Evolutionary conservation across 176 grass and related monocot species (phyloP).

Genomic region (Hyparrhenia diplandra): DNA sequence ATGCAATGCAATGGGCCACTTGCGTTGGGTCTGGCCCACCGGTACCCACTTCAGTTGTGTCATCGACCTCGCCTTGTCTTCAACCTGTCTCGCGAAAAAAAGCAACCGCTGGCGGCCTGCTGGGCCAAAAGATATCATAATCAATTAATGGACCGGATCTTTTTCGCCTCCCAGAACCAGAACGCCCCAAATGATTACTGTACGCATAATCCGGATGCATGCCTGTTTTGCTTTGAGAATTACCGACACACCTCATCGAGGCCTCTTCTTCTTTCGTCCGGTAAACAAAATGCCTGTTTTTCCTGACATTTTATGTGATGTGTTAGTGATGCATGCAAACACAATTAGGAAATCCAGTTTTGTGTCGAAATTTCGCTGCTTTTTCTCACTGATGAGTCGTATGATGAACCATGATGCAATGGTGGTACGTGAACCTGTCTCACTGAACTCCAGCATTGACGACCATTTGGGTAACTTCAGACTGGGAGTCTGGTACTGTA

Average conservation of each 20-base stretch:
- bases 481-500: not conserved
- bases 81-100: conserved; percentile 28
- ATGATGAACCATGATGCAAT: not conserved
- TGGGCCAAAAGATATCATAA: conserved; percentile 23
- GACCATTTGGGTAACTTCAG: not conserved
- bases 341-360: not conserved
- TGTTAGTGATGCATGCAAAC: not conserved
- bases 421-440: not conserved
- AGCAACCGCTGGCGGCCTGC: conserved; percentile 11
- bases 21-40: not conserved
- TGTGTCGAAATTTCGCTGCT: not conserved
- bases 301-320: conserved; percentile 40
- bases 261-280: not conserved
- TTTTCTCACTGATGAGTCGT: not conserved
- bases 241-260: not conserved
- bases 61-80: conserved; percentile 51
- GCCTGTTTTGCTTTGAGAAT: not conserved
- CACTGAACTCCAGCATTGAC: not conserved
- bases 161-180: not conserved
- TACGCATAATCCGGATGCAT: not conserved
- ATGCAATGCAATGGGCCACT: not conserved
- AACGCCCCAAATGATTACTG: not conserved
- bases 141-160: conserved; percentile 10
- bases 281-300: no score
- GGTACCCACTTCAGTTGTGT: conserved; percentile 50